These are phyloP conservation scores for Xerocomellus chrysenteron DNA, from an alignment of 768 basidiomycete species.

Conservation along the genomic window DNA sequence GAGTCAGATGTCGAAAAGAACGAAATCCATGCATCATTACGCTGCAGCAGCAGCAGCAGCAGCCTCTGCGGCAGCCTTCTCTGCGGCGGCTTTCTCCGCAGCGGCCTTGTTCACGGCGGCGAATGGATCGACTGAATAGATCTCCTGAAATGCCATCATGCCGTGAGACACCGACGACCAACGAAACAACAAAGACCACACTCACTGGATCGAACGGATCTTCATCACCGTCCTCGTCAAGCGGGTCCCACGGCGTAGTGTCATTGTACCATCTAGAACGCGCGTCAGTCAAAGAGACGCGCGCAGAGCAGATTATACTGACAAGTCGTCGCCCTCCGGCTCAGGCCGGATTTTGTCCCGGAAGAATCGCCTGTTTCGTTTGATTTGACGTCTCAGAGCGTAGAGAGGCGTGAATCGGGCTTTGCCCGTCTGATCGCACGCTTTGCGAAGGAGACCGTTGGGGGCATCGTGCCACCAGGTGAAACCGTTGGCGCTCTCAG, in stretches of 20 bases:
- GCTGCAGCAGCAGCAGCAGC: not conserved
- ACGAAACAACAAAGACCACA: not conserved
- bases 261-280: slow-evolving; percentile 20
- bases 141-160: not conserved
- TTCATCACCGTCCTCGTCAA: slow-evolving; percentile 26
- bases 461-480: slow-evolving; percentile 21
- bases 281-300: not conserved
- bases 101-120: slow-evolving; percentile 3
- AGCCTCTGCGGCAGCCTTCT: not conserved
- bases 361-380: slow-evolving; percentile 11
- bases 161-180: not conserved
- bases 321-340: slow-evolving; percentile 19
- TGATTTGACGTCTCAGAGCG: slow-evolving; percentile 14
- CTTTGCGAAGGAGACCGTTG: slow-evolving; percentile 20
- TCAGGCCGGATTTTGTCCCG: slow-evolving; percentile 11
- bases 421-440: slow-evolving; percentile 12
- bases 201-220: slow-evolving; percentile 21
- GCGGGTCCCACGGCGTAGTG: slow-evolving; percentile 25
- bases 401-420: slow-evolving; percentile 23
- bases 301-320: slow-evolving; percentile 1
- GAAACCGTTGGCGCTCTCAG: not conserved
- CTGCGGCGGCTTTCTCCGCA: not conserved
- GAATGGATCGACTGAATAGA: slow-evolving; percentile 12
- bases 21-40: not conserved
- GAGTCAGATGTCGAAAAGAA: not conserved